phyloP scores from a whole-genome alignment of 176 grass and related monocot genomes.

The Neostapfia colusana region DNA sequence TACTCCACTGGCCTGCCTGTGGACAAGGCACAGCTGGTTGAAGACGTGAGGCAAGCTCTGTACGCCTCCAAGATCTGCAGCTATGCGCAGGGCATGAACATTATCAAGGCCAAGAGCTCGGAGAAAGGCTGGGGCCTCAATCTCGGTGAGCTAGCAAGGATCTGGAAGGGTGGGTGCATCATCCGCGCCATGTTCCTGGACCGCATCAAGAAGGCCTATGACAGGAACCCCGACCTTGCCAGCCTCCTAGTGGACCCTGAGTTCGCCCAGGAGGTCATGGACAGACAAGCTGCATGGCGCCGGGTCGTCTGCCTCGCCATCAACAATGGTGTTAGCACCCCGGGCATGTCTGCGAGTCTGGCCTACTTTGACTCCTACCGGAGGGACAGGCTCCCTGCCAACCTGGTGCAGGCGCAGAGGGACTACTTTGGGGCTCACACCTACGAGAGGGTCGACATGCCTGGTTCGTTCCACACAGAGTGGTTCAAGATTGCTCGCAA shows the following conservation, averaged over 20 bases:
- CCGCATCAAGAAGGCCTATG: constrained; percentile 77
- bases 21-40: constrained; percentile 75
- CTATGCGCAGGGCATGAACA: constrained; percentile 82
- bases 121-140: constrained; percentile 76
- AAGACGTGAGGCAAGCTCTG: constrained; percentile 70
- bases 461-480: constrained; percentile 69
- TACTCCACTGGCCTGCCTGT: constrained; percentile 40
- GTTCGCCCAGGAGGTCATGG: constrained; percentile 76
- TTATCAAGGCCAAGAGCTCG: constrained; percentile 71
- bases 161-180: constrained; percentile 92
- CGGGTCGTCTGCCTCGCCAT: constrained; percentile 69
- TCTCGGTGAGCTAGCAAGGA: constrained; percentile 77
- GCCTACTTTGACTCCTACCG: constrained; percentile 81
- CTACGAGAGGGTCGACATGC: constrained; percentile 76
- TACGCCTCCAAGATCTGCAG: constrained; percentile 86
- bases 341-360: constrained; percentile 66
- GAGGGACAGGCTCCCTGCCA: constrained; percentile 66
- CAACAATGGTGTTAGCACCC: constrained; percentile 77
- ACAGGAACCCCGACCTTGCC: constrained; percentile 63
- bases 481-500: constrained; percentile 77
- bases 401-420: constrained; percentile 82
- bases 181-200: constrained; percentile 83
- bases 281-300: constrained; percentile 68
- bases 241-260: constrained; percentile 79
- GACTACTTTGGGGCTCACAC: constrained; percentile 86